phyloP scores from a whole-genome alignment of 257 asterid genomes.

The Gentiana straminea region DNA sequence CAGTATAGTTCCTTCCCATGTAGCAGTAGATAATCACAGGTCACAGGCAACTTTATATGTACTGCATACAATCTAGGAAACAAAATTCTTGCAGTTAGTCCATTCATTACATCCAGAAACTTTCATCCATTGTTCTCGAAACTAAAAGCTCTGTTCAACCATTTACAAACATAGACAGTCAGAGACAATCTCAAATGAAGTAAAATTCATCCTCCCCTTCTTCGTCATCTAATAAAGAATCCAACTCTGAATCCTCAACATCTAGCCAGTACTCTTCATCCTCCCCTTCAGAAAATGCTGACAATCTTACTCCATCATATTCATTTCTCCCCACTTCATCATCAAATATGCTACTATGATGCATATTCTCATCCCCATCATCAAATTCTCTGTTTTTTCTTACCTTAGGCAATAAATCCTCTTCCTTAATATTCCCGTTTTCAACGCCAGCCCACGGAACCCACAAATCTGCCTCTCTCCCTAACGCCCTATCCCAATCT shows the following conservation, averaged over 20 bases:
- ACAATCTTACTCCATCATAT: slow-evolving; percentile 29
- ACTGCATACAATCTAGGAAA: no score
- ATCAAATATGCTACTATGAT: slow-evolving; percentile 14
- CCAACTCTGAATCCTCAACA: slow-evolving; percentile 25
- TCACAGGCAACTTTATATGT: no score
- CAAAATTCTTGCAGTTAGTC: no score
- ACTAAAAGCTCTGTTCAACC: not conserved
- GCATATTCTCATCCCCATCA: slow-evolving; percentile 25
- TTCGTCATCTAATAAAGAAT: slow-evolving; percentile 36
- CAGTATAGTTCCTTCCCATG: no score
- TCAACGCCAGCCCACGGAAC: slow-evolving; percentile 70
- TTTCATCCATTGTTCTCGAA: no score
- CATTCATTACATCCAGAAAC: no score
- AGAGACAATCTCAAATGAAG: not conserved
- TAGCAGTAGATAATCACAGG: no score
- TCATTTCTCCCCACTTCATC: slow-evolving; percentile 31
- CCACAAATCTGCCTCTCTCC: slow-evolving; percentile 83
- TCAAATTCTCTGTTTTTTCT: slow-evolving; percentile 26
- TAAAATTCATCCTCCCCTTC: slow-evolving; percentile 20
- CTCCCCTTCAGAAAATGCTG: slow-evolving; percentile 73
- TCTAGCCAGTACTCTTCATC: slow-evolving; percentile 29
- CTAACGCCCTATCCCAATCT: slow-evolving; percentile 67
- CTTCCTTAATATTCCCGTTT: slow-evolving; percentile 69
- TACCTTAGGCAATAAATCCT: slow-evolving; percentile 47
- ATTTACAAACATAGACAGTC: not conserved